Percentiles rank a stretch among this genome's conserved stretches.
These are phyloP conservation scores for Phaffomyces opuntiae DNA, from an alignment of 805 yeast species.

Conservation along the genomic window DNA sequence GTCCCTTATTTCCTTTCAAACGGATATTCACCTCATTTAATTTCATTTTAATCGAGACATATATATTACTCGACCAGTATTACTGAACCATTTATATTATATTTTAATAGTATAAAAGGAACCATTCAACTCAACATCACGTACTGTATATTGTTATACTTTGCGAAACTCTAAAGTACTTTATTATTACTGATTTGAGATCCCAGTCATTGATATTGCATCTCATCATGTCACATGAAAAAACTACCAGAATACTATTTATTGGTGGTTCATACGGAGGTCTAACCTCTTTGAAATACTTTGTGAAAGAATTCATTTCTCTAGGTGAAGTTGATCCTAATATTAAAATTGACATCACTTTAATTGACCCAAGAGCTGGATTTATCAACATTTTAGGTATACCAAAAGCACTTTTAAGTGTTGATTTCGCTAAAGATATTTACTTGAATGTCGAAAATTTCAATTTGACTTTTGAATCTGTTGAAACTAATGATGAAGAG, in stretches of 20 bases:
- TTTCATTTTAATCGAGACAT: too few species aligned
- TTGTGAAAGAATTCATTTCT: slow-evolving; percentile 13
- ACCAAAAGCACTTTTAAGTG: slow-evolving; percentile 31
- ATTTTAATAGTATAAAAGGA: too few species aligned
- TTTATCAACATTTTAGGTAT: slow-evolving; percentile 34
- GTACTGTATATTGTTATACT: too few species aligned
- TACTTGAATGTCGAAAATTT: slow-evolving; percentile 25
- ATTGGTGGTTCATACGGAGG: slow-evolving; percentile 35
- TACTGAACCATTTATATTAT: too few species aligned
- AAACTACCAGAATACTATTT: slow-evolving; percentile 5
- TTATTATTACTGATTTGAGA: too few species aligned
- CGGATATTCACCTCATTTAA: too few species aligned
- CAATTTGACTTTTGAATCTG: slow-evolving; percentile 24
- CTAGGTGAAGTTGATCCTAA: slow-evolving; percentile 1
- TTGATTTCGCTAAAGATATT: slow-evolving; percentile 29
- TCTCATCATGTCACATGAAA: not conserved
- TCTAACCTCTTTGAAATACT: slow-evolving; percentile 23
- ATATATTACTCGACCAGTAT: too few species aligned
- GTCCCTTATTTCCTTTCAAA: too few species aligned
- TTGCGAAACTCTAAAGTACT: too few species aligned
- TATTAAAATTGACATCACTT: slow-evolving; percentile 20
- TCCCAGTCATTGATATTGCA: not conserved
- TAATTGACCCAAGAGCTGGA: slow-evolving; percentile 36
- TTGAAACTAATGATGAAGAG: slow-evolving; percentile 29
- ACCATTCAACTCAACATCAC: too few species aligned